Evolutionary conservation across 2,329 filamentous ascomycete species (phyloP).

Genomic region (Phialophora chinensis): DNA sequence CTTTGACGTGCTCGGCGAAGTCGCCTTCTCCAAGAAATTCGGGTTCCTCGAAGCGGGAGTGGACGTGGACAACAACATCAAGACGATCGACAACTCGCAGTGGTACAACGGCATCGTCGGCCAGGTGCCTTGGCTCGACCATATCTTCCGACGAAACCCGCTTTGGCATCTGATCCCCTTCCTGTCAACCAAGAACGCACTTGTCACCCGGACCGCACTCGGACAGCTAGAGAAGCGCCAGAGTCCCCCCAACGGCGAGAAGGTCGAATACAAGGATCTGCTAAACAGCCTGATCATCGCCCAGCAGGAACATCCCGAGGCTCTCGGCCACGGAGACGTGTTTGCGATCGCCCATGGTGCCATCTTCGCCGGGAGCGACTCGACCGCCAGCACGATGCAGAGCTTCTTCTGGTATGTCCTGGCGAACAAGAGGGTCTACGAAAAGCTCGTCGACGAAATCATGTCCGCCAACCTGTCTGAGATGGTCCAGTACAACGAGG

Average conservation of each 20-base stretch:
- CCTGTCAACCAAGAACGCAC: conserved; percentile 53
- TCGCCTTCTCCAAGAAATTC: conserved; percentile 54
- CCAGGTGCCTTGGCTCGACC: conserved; percentile 53
- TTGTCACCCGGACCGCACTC: conserved; percentile 56
- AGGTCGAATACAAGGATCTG: conserved; percentile 57
- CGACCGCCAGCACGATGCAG: conserved; percentile 65
- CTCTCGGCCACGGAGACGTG: conserved; percentile 59
- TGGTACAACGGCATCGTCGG: conserved; percentile 43
- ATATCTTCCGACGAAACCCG: conserved; percentile 58
- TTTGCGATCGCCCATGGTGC: conserved; percentile 64
- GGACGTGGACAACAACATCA: conserved; percentile 60
- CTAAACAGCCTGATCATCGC: conserved; percentile 60
- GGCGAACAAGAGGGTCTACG: conserved; percentile 53
- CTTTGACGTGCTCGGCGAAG: conserved; percentile 47
- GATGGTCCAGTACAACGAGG: conserved; percentile 36
- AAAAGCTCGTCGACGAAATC: conserved; percentile 56
- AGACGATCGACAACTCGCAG: conserved; percentile 56
- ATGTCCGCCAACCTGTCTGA: conserved; percentile 33
- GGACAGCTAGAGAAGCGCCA: conserved; percentile 55
- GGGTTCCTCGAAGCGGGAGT: conserved; percentile 58
- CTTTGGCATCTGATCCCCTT: conserved; percentile 54
- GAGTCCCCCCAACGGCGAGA: conserved; percentile 41
- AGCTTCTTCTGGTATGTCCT: conserved; percentile 61
- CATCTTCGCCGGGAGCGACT: conserved; percentile 61
- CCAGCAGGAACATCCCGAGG: conserved; percentile 57